Conservation (phyloP, 179 eudicot genomes). For the Sideroxylon spinosum region DNA sequence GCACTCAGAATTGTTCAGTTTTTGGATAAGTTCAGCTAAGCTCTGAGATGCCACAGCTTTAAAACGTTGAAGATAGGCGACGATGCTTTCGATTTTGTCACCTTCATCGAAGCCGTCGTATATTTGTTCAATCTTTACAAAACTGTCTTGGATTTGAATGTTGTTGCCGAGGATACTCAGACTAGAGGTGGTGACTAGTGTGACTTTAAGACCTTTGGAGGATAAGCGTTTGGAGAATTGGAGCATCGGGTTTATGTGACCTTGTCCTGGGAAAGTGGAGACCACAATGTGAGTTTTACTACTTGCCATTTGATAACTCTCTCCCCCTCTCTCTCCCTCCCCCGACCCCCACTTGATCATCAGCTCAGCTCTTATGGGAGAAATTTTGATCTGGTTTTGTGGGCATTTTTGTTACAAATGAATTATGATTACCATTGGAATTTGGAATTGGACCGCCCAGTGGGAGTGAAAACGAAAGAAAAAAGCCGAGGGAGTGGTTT, state of each 20-base stretch:
- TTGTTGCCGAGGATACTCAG: background rate
- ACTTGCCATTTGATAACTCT: no score
- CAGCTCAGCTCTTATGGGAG: no score
- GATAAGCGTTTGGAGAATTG: slow-evolving; percentile 40
- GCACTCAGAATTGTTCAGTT: slow-evolving; percentile 4
- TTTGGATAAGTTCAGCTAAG: slow-evolving; percentile 20
- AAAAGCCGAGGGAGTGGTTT: no score
- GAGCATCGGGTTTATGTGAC: slow-evolving; percentile 43
- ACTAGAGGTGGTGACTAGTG: slow-evolving; percentile 25
- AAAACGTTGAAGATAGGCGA: slow-evolving; percentile 20
- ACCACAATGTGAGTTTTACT: slow-evolving; percentile 26
- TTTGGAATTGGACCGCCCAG: no score
- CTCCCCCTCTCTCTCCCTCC: no score
- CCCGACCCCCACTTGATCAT: no score
- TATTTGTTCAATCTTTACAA: slow-evolving; percentile 30
- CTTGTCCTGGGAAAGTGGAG: slow-evolving; percentile 34
- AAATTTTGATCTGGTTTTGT: no score
- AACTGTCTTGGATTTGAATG: slow-evolving; percentile 2
- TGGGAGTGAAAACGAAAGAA: no score
- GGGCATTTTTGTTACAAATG: no score
- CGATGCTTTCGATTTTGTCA: slow-evolving; percentile 11
- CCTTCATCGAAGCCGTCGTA: slow-evolving; percentile 40
- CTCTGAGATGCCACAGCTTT: slow-evolving; percentile 18
- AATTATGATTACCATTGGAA: no score
- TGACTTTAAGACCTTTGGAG: slow-evolving; percentile 35